Evolutionary conservation across 306 rosid genomes (phyloP), one percentile per base, ranked within the genome.

Genomic region (Cicer yamashitae): DNA sequence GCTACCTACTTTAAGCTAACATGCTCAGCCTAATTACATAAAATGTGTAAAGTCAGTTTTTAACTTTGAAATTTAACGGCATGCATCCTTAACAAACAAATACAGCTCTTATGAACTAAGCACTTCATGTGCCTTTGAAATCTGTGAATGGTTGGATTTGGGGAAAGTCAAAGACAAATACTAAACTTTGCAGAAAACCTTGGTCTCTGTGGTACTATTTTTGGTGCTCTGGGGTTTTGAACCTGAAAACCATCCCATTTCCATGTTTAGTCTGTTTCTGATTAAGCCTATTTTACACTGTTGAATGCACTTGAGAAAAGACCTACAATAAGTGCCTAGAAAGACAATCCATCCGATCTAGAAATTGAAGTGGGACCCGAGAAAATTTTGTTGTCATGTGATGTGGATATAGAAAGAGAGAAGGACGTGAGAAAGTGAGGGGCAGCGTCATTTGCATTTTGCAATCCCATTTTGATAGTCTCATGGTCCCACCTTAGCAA

Each of bases 401-500:
- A 45, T 62, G 43, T 53, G 3, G 43, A 67, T 7, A 1, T 20
- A 0, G 37, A 43, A 10, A 15, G 70, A 7, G 30, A 40, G 47
- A 7, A 48, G 70, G 30, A 17, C 34, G 34, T 25, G 72, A 44
- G 78, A 25, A 41, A 46, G 20, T 38, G 12, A 46, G 34, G 34
- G 34, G 34, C 34, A 25, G 34, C 34, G 34, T 25, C 34, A 25
- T 25, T 25, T 25, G 34, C 34, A 25, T 25, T 37, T 12, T 77
- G 77, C 74, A 70, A 44, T 65, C 76, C 81, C 73, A 84, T 41
- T 17, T 51, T 7, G 47, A 52, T 46, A 63, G 72, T 77, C 84
- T 44, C 9, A 6, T 6, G 14, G 46, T 12, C 54, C 54, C 54
- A 48, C 88, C 7, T 2, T 25, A 3, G 34, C 34, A 25, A 25